Percentiles rank a stretch among this genome's conserved stretches.
These are phyloP conservation scores for Ustilago shanxiensis DNA, from an alignment of 1,284 basidiomycete genomes.

Conservation along the genomic window DNA sequence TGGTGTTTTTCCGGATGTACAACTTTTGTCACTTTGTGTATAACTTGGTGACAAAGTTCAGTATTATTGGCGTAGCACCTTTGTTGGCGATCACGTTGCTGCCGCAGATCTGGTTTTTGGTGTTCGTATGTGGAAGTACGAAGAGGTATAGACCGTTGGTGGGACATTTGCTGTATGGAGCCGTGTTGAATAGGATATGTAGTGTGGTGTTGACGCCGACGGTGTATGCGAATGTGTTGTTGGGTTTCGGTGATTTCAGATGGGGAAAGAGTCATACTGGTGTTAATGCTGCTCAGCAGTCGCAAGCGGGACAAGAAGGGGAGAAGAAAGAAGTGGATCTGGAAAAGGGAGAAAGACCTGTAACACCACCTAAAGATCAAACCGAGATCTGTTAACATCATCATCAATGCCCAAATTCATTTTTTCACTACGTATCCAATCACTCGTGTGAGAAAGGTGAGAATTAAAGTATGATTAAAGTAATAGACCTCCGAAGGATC, in stretches of 20 bases:
- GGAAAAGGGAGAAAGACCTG: constrained; percentile 20
- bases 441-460: no score
- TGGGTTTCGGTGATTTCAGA: constrained; percentile 35
- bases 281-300: constrained; percentile 16
- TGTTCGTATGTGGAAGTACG: constrained; percentile 19
- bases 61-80: constrained; percentile 20
- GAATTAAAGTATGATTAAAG: no score
- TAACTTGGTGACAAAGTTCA: constrained; percentile 30
- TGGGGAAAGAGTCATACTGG: constrained; percentile 38
- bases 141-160: constrained; percentile 23
- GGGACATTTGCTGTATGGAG: constrained; percentile 28
- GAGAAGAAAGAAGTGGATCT: constrained; percentile 9
- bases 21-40: constrained; percentile 37
- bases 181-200: constrained; percentile 22
- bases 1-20: constrained; percentile 38
- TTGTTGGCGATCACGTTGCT: constrained; percentile 32
- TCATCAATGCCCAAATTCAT: no score
- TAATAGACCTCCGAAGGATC: no score
- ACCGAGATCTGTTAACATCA: constrained; percentile 22
- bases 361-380: constrained; percentile 23
- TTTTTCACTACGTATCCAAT: no score
- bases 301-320: not conserved
- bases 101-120: constrained; percentile 40
- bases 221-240: constrained; percentile 35
- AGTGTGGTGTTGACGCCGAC: constrained; percentile 33